Evolutionary conservation across 352 stramenopile species (phyloP), one percentile per base, ranked within the genome.

Genomic region (Phytophthora constricta): DNA sequence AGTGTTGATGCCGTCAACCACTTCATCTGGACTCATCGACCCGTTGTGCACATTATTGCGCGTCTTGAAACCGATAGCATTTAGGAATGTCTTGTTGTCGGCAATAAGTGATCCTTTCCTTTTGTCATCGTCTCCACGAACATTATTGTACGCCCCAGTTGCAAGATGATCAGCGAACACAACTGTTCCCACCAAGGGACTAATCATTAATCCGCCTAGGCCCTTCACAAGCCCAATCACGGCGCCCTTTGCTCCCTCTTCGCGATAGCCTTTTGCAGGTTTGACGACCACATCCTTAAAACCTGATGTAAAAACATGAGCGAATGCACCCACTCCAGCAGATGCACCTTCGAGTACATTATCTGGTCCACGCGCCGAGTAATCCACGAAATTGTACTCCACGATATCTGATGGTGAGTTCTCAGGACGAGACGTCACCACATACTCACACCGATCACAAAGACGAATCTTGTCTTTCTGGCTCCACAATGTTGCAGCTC

Each of bases 211-310:
- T 4, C 74, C 74, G 31, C 73, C 71, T 9, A 90, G 20, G 4
- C 83, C 85, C 49, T 90, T 91, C 9, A 72, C 78, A 1, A 91
- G 26, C 0, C 85, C 85, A 20, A 90, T 80, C 1, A 87, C 74
- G 42, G 85, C 85, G 16, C 85, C 85, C 25, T 80, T 81, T 3
- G 82, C 70, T 5, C 85, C 85, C 54, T 86, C 78, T 50, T 89
- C 79, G 5, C 76, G 74, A 42, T 82, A 93, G 0, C 85, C 85
- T 62, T 84, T 69, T 0, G 74, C 65, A 23, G 85, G 85, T 22
- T 87, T 82, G 8, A 84, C 68, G 48, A 93, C 72, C 2, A 93
- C 62, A 59, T 89, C 82, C 43, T 84, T 86, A n/a, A 93, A 64
- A 2, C 76, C 77, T 8, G 73, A 80, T 23, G 78, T 82, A 34